phyloP scores from a whole-genome alignment of 2,329 filamentous ascomycete species.

The Penicillium capsulatum region DNA sequence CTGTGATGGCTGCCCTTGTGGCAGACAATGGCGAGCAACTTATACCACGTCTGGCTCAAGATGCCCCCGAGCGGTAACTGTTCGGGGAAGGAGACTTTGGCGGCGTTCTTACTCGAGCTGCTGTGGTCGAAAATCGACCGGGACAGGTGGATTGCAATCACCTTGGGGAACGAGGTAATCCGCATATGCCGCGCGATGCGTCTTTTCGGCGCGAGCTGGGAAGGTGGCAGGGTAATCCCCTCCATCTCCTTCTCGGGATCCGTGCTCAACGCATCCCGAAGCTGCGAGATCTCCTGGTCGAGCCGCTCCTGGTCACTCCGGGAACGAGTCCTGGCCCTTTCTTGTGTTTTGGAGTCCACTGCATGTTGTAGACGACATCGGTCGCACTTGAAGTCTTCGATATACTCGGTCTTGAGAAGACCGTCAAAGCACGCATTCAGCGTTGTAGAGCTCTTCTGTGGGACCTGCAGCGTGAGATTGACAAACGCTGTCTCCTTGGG shows the following conservation, averaged over 20 bases:
- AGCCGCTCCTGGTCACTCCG: conserved; percentile 51
- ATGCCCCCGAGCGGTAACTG: conserved; percentile 76
- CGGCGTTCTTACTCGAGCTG: conserved; percentile 84
- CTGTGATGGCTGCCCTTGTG: conserved; percentile 95
- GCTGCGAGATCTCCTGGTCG: conserved; percentile 57
- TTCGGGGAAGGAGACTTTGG: conserved; percentile 90
- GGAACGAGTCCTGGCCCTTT: conserved; percentile 54
- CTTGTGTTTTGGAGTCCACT: conserved; percentile 57
- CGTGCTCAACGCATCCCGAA: conserved; percentile 66
- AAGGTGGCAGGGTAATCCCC: conserved; percentile 69
- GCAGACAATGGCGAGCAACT: conserved; percentile 78
- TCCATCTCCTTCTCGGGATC: conserved; percentile 76
- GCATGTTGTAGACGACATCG: conserved; percentile 84
- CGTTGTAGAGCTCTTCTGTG: conserved; percentile 73
- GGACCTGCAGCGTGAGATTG: conserved; percentile 86
- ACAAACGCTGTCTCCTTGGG: conserved; percentile 81
- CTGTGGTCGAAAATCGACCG: conserved; percentile 83
- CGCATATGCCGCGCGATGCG: conserved; percentile 83
- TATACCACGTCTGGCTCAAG: conserved; percentile 73
- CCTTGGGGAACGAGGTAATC: conserved; percentile 80
- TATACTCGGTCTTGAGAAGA: conserved; percentile 90
- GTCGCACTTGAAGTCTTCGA: conserved; percentile 96
- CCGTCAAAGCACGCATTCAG: conserved; percentile 87
- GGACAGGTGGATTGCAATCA: conserved; percentile 87
- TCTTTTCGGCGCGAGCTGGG: conserved; percentile 69